phyloP scores from a whole-genome alignment of 768 basidiomycete species.

The Tylopilus subfusipes region DNA sequence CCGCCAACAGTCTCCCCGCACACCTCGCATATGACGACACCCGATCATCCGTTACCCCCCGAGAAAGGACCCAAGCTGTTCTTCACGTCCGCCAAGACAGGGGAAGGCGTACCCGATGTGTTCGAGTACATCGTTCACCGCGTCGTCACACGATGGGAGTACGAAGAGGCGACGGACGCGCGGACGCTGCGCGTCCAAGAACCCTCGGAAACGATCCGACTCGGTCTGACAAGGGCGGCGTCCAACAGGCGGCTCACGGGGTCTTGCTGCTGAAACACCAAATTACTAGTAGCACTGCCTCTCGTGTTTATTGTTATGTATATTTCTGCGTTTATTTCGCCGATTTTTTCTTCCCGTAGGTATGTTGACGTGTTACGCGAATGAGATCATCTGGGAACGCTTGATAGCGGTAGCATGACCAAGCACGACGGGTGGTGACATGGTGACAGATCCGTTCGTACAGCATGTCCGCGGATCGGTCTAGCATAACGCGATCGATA shows the following conservation, averaged over 20 bases:
- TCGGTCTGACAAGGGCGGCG: conserved; percentile 23
- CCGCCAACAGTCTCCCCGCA: conserved; percentile 15
- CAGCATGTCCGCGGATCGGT: neutral
- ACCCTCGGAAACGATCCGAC: conserved; percentile 36
- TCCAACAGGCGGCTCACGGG: conserved; percentile 6
- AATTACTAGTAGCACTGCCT: neutral
- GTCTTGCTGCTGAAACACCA: conserved; percentile 20
- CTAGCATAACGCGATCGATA: neutral
- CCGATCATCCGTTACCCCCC: conserved; percentile 24
- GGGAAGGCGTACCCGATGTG: conserved; percentile 65
- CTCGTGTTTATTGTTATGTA: conserved; percentile 17
- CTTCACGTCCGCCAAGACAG: conserved; percentile 77
- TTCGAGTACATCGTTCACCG: conserved; percentile 71
- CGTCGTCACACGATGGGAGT: conserved; percentile 62
- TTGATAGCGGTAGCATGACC: neutral
- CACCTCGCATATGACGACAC: conserved; percentile 11
- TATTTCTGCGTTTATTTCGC: neutral
- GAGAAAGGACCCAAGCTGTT: conserved; percentile 63
- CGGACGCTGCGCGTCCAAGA: conserved; percentile 41
- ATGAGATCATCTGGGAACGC: neutral
- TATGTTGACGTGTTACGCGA: neutral
- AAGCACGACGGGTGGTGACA: neutral
- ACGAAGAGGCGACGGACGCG: conserved; percentile 56
- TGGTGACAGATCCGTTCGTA: neutral
- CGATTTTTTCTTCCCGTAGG: neutral